A percentile compares a stretch with the other conserved stretches of the same genome.
These are phyloP conservation scores for Claviceps sp. DNA, from an alignment of 2,329 filamentous ascomycete species.

Conservation along the genomic window DNA sequence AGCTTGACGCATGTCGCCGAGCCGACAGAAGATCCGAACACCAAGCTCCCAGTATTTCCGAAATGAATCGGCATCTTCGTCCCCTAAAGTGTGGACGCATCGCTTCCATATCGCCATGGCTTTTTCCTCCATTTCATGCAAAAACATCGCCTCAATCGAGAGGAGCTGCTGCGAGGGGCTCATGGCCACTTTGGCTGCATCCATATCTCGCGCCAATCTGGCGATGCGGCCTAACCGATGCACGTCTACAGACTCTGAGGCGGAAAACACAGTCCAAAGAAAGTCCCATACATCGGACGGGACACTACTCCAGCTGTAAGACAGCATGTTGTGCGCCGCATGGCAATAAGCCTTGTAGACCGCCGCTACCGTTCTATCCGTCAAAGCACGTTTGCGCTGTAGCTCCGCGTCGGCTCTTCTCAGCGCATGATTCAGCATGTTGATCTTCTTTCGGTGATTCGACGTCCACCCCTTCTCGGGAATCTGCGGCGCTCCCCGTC, in stretches of 20 bases:
- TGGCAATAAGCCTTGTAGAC: conserved; percentile 43
- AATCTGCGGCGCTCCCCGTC: conserved; percentile 20
- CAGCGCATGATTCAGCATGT: conserved; percentile 22
- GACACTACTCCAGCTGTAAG: conserved; percentile 38
- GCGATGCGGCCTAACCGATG: conserved; percentile 49
- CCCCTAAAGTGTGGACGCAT: conserved; percentile 38
- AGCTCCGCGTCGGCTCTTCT: conserved; percentile 16
- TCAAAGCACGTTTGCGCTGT: conserved; percentile 15
- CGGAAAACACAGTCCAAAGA: conserved; percentile 50
- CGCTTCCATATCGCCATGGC: conserved; percentile 53
- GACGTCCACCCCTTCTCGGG: conserved; percentile 22
- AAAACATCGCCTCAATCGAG: conserved; percentile 55
- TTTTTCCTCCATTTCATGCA: conserved; percentile 44
- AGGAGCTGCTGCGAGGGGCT: conserved; percentile 46
- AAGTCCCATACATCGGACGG: conserved; percentile 47
- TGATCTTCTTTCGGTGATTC: conserved; percentile 25
- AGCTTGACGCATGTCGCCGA: conserved; percentile 45
- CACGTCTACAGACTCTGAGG: conserved; percentile 33
- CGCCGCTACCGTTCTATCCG: conserved; percentile 22
- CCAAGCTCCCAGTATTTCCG: conserved; percentile 51
- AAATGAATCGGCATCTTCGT: conserved; percentile 29
- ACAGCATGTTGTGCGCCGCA: conserved; percentile 29
- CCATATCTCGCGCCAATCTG: conserved; percentile 52
- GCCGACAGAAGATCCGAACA: conserved; percentile 47
- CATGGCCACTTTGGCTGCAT: conserved; percentile 41